Percentiles rank a stretch among this genome's conserved stretches.
Conservation (phyloP, 192 early-diverging fungal genomes). For the Podila verticillata region DNA sequence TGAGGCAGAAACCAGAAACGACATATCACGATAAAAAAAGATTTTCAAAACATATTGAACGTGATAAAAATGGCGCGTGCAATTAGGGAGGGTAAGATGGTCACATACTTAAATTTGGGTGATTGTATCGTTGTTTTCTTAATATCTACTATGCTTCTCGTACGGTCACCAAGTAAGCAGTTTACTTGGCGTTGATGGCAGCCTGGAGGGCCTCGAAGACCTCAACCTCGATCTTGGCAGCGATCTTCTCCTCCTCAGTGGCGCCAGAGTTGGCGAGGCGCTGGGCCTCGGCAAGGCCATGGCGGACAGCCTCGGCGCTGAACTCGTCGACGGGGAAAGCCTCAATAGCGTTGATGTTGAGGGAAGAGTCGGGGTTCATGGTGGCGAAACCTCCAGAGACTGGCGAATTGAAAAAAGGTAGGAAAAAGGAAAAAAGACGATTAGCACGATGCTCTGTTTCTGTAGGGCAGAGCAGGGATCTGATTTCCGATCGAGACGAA, state of each 20-base stretch:
- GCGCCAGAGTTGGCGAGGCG: slow-evolving; percentile 66
- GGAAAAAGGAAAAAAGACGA: not conserved
- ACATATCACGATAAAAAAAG: not conserved
- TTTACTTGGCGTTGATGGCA: slow-evolving; percentile 66
- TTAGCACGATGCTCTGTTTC: not conserved
- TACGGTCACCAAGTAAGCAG: not conserved
- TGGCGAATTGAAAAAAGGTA: slow-evolving; percentile 27
- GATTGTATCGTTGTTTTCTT: not conserved
- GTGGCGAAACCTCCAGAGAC: slow-evolving; percentile 96
- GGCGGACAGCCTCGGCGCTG: slow-evolving; percentile 79
- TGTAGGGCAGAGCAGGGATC: not conserved
- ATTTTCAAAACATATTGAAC: not conserved
- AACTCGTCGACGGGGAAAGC: slow-evolving; percentile 91
- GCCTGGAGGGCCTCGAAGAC: slow-evolving; percentile 88
- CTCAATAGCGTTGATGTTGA: slow-evolving; percentile 99
- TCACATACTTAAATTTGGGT: too few relatives aligned
- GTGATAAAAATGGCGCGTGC: too few relatives aligned
- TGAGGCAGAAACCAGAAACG: not conserved
- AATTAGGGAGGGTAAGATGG: too few relatives aligned
- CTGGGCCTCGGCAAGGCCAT: slow-evolving; percentile 86
- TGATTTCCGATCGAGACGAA: not conserved
- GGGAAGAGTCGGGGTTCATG: slow-evolving; percentile 95
- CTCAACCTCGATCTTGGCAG: slow-evolving; percentile 88
- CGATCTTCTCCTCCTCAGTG: slow-evolving; percentile 82
- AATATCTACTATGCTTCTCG: slow-evolving; percentile 1